Evolutionary conservation across 106 monocot genomes (phyloP).

Genomic region (Dendrobium officinale): DNA sequence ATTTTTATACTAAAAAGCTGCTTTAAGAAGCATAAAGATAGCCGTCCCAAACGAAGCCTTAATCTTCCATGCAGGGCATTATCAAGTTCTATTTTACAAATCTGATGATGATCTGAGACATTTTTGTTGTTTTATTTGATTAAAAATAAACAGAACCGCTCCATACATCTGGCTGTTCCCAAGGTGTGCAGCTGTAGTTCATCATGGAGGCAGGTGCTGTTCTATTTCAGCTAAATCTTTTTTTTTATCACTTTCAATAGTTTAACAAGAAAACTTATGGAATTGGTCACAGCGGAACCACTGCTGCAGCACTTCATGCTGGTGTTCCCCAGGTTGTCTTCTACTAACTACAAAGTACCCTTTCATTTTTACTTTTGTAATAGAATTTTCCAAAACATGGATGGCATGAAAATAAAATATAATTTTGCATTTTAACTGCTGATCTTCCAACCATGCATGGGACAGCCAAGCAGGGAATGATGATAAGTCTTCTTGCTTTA

Average conservation of each 20-base stretch:
- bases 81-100: neutral
- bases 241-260: conserved; percentile 1
- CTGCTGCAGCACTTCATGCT: conserved; percentile 83
- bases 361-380: too few relatives aligned
- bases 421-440: conserved; percentile 73
- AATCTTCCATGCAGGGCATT: neutral
- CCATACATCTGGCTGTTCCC: conserved; percentile 86
- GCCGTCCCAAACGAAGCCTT: too few relatives aligned
- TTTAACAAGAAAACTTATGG: neutral
- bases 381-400: too few relatives aligned
- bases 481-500: conserved; percentile 35
- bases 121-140: conserved; percentile 12
- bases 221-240: neutral
- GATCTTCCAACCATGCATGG: conserved; percentile 67
- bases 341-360: neutral
- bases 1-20: too few relatives aligned
- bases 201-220: conserved; percentile 90
- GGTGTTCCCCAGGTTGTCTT: conserved; percentile 79
- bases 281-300: conserved; percentile 57
- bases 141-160: conserved; percentile 24
- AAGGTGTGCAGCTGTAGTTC: conserved; percentile 71
- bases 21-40: too few relatives aligned
- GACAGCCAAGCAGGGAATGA: conserved; percentile 44
- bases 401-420: conserved; percentile 33
- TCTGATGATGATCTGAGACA: neutral